Evolutionary conservation across 2,329 filamentous ascomycete species (phyloP).

Genomic region (Beauveria rudraprayagi): DNA sequence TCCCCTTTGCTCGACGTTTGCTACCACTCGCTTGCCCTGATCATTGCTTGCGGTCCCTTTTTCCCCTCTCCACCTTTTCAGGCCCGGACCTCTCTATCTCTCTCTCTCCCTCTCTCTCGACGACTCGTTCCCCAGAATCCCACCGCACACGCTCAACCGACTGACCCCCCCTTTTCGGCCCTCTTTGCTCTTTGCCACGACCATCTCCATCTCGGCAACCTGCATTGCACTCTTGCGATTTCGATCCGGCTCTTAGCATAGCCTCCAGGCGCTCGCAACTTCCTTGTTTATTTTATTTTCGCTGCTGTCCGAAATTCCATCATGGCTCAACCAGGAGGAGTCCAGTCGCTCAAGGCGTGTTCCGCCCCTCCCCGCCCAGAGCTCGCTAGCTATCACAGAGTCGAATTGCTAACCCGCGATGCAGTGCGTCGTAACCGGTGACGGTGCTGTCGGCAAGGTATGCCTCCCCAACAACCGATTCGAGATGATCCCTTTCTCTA

Average conservation of each 20-base stretch:
- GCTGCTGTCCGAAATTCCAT: conserved; percentile 21
- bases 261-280: not conserved
- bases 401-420: conserved; percentile 28
- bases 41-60: not conserved
- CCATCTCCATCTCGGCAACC: not conserved
- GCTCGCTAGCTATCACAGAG: conserved; percentile 22
- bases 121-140: not conserved
- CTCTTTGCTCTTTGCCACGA: not conserved
- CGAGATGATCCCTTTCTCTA: not conserved
- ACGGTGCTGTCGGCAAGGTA: conserved; percentile 98
- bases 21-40: not conserved
- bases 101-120: not conserved
- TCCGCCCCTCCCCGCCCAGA: conserved; percentile 3
- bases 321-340: conserved; percentile 76
- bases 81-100: not conserved
- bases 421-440: conserved; percentile 96
- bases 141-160: not conserved
- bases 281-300: not conserved
- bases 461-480: conserved; percentile 13
- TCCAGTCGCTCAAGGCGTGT: conserved; percentile 84
- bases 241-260: not conserved
- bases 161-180: conserved; percentile 2
- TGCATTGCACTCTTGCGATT: not conserved
- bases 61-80: not conserved
- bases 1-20: not conserved